Conservation (phyloP, 495 filamentous ascomycete genomes). For the Podospora australis region DNA sequence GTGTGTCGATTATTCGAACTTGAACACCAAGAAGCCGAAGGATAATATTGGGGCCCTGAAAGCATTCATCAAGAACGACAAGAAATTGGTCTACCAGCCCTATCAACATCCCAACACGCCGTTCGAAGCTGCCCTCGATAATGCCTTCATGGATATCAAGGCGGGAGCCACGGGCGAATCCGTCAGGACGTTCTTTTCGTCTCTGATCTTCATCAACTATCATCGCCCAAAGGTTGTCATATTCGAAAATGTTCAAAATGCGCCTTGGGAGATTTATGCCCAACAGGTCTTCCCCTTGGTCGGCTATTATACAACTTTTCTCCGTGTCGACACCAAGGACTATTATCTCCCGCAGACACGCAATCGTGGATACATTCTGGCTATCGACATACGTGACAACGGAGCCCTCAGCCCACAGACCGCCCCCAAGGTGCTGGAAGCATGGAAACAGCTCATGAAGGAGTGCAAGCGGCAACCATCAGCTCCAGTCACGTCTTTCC, state of each 20-base stretch:
- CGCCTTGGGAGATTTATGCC: conserved; percentile 56
- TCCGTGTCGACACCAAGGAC: conserved; percentile 60
- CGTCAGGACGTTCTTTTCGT: conserved; percentile 58
- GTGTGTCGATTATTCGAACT: conserved; percentile 65
- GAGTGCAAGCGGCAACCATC: conserved; percentile 54
- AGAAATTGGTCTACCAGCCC: background rate
- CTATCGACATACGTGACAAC: conserved; percentile 51
- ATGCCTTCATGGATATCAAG: conserved; percentile 21
- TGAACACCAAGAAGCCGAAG: conserved; percentile 42
- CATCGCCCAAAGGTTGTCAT: conserved; percentile 60
- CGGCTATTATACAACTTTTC: conserved; percentile 47
- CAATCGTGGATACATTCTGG: conserved; percentile 64
- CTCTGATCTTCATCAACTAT: conserved; percentile 50
- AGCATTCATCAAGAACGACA: background rate
- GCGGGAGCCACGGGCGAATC: conserved; percentile 55
- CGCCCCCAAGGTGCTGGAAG: too few relatives aligned
- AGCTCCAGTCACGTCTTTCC: conserved; percentile 55
- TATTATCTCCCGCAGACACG: conserved; percentile 79
- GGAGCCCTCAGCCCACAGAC: too few relatives aligned
- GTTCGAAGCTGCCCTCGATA: conserved; percentile 13
- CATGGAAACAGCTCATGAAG: conserved; percentile 27
- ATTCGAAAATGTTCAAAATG: conserved; percentile 64
- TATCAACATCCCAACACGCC: conserved; percentile 1
- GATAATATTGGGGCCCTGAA: background rate
- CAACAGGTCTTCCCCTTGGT: conserved; percentile 39